Conservation (phyloP, 1,284 basidiomycete species). For the Kalmanozyma brasiliensis region DNA sequence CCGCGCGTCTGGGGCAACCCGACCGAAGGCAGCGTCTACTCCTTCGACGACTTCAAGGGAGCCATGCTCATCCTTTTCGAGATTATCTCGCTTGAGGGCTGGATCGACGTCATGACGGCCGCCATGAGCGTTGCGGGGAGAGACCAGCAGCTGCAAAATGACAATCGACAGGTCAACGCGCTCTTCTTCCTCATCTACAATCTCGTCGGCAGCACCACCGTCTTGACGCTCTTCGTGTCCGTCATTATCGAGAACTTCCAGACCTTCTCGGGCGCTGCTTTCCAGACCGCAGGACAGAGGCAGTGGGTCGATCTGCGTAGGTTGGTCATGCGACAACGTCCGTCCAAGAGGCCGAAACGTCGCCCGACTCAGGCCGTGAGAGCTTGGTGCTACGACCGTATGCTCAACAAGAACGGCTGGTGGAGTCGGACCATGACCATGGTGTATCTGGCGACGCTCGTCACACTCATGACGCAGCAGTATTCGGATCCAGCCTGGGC, state of each 20-base stretch:
- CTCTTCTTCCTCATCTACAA: slow-evolving; percentile 95
- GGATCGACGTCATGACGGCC: slow-evolving; percentile 89
- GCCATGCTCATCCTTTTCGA: slow-evolving; percentile 94
- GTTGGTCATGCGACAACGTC: slow-evolving; percentile 85
- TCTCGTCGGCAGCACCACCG: slow-evolving; percentile 87
- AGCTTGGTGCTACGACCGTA: slow-evolving; percentile 91
- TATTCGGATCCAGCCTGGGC: slow-evolving; percentile 74
- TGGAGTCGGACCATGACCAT: slow-evolving; percentile 87
- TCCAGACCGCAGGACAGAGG: slow-evolving; percentile 81
- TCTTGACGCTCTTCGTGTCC: slow-evolving; percentile 71
- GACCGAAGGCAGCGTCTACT: slow-evolving; percentile 82
- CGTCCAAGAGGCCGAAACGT: slow-evolving; percentile 80
- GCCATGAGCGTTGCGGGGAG: slow-evolving; percentile 82
- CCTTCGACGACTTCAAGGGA: slow-evolving; percentile 87
- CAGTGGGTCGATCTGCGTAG: slow-evolving; percentile 96
- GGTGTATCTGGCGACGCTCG: slow-evolving; percentile 84
- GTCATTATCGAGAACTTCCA: slow-evolving; percentile 95
- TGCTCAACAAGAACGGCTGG: slow-evolving; percentile 90
- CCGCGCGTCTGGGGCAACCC: slow-evolving; percentile 92
- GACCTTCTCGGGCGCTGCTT: slow-evolving; percentile 81
- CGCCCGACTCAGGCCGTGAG: slow-evolving; percentile 74
- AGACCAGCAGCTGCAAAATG: slow-evolving; percentile 59
- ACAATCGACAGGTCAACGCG: slow-evolving; percentile 72
- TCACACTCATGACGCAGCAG: slow-evolving; percentile 86
- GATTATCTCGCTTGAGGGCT: slow-evolving; percentile 92